phyloP scores from a whole-genome alignment of 345 rosid species.

The Populus tremula region DNA sequence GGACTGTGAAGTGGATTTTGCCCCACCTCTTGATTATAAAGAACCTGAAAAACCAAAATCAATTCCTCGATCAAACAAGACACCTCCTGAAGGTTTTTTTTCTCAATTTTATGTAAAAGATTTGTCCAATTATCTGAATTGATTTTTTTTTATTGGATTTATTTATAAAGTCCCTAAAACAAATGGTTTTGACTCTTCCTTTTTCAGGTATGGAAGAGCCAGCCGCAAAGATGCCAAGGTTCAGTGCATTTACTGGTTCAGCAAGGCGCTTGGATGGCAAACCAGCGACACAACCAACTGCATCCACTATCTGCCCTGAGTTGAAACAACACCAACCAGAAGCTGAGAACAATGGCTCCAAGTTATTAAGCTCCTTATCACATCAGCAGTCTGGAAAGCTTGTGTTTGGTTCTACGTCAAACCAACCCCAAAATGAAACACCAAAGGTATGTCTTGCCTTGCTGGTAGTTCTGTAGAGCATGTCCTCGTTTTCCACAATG shows the following conservation, averaged over 20 bases:
- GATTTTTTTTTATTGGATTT: not conserved
- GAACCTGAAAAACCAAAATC: constrained; percentile 48
- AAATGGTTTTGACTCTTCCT: not conserved
- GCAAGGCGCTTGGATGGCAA: constrained; percentile 60
- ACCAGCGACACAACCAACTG: constrained; percentile 23
- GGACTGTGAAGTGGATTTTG: constrained; percentile 71
- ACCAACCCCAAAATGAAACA: constrained; percentile 24
- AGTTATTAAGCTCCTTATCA: constrained; percentile 25
- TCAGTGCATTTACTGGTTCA: constrained; percentile 54
- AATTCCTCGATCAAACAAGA: constrained; percentile 28
- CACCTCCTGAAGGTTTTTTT: constrained; percentile 40
- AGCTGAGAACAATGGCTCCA: constrained; percentile 27
- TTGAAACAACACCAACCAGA: constrained; percentile 17
- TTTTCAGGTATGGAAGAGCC: constrained; percentile 45
- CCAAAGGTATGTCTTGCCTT: constrained; percentile 29
- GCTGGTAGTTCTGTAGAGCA: not conserved
- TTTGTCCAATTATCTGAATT: not conserved
- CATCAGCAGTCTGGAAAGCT: constrained; percentile 44
- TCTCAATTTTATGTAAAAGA: not conserved
- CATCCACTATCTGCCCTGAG: constrained; percentile 9
- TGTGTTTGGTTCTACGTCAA: constrained; percentile 48
- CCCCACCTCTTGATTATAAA: constrained; percentile 63
- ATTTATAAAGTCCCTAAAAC: not conserved
- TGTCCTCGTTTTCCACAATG: not conserved
- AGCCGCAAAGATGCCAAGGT: constrained; percentile 37